Percentiles rank a stretch among this genome's conserved stretches.
Evolutionary conservation across 177 flowering plant genomes (phyloP).

Genomic region (Tripterygium wilfordii): DNA sequence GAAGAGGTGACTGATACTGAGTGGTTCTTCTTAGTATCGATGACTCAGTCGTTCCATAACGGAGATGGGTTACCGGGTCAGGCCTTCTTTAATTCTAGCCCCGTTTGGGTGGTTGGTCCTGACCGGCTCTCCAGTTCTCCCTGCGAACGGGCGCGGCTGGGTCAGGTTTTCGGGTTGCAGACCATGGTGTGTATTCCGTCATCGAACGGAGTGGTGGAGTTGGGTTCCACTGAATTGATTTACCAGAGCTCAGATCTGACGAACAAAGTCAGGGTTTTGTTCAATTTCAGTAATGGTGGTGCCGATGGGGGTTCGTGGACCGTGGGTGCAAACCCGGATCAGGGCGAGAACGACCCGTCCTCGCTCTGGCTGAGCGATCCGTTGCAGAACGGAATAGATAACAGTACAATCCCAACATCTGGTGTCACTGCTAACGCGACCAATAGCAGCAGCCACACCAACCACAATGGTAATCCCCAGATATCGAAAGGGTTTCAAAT

Average conservation of each 20-base stretch:
- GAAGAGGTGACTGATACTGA: slow-evolving; percentile 96
- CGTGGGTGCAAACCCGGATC: slow-evolving; percentile 17
- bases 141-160: slow-evolving; percentile 77
- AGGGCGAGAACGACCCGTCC: slow-evolving; percentile 61
- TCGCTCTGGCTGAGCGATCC: slow-evolving; percentile 73
- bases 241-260: slow-evolving; percentile 64
- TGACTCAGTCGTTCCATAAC: slow-evolving; percentile 69
- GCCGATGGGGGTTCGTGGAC: slow-evolving; percentile 30
- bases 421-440: neutral
- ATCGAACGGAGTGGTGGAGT: slow-evolving; percentile 73
- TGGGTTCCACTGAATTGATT: slow-evolving; percentile 76
- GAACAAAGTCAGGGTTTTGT: slow-evolving; percentile 63
- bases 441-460: neutral
- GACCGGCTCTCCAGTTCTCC: slow-evolving; percentile 40
- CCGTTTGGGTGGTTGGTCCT: slow-evolving; percentile 67
- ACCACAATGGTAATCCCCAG: slow-evolving; percentile 4
- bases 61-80: slow-evolving; percentile 78
- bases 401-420: neutral
- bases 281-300: slow-evolving; percentile 40
- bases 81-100: slow-evolving; percentile 37
- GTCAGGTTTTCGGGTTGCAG: slow-evolving; percentile 61
- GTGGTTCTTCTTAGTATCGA: slow-evolving; percentile 91
- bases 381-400: slow-evolving; percentile 7
- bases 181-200: slow-evolving; percentile 80
- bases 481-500: slow-evolving; percentile 28